Evolutionary conservation across 176 grass and related monocot species (phyloP).

Genomic region (Chrysopogon serrulatus): DNA sequence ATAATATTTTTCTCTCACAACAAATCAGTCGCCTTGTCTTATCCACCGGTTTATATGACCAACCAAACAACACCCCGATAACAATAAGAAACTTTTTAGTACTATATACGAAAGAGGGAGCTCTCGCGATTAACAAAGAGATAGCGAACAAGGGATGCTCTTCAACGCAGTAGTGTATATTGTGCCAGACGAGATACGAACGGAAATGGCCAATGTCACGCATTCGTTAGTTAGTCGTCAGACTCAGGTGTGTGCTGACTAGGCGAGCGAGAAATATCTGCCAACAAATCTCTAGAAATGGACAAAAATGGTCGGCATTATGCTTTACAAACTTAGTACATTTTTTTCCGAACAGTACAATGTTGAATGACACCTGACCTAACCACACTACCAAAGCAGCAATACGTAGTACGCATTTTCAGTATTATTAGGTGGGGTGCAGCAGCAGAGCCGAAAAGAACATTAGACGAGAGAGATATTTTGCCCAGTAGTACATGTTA

Average conservation of each 20-base stretch:
- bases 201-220: background rate
- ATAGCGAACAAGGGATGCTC: background rate
- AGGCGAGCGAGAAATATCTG: background rate
- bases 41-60: no score
- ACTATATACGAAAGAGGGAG: no score
- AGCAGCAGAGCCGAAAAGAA: slow-evolving; percentile 5
- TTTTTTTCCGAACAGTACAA: slow-evolving; percentile 19
- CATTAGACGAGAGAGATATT: background rate
- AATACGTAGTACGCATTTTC: background rate
- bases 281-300: background rate
- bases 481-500: background rate
- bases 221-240: background rate
- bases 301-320: background rate
- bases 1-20: no score
- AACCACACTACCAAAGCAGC: slow-evolving; percentile 20
- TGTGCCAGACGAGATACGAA: background rate
- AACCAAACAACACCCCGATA: no score
- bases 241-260: background rate
- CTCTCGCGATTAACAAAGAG: background rate
- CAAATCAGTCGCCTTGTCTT: no score
- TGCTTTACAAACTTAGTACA: background rate
- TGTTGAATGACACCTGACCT: slow-evolving; percentile 25
- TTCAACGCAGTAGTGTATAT: background rate
- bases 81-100: no score
- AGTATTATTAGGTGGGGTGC: background rate